phyloP scores from a whole-genome alignment of 2,329 filamentous ascomycete genomes.

The Xylaria digitata region DNA sequence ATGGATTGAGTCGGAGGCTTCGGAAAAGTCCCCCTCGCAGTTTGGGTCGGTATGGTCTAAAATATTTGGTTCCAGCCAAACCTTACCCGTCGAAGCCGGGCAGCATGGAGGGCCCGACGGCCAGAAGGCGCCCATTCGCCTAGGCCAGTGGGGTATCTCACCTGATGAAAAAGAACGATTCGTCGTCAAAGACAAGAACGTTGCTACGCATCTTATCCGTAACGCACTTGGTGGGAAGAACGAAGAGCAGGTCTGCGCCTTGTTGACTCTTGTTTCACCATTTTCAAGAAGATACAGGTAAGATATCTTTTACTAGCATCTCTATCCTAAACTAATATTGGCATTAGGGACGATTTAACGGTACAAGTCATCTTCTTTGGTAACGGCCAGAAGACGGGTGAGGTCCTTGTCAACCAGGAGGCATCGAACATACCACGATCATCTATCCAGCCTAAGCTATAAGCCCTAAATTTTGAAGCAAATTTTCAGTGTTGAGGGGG shows the following conservation, averaged over 20 bases:
- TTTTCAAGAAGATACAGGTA: conserved; percentile 92
- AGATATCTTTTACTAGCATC: conserved; percentile 43
- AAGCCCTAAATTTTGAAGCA: conserved; percentile 8
- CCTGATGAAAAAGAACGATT: conserved; percentile 82
- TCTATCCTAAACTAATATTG: conserved; percentile 37
- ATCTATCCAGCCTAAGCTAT: conserved; percentile 51
- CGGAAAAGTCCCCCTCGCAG: conserved; percentile 67
- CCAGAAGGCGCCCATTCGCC: conserved; percentile 86
- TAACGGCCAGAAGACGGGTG: conserved; percentile 78
- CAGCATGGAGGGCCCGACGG: conserved; percentile 66
- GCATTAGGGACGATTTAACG: conserved; percentile 85
- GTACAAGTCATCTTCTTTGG: conserved; percentile 99
- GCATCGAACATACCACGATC: conserved; percentile 72
- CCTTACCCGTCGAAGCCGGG: conserved; percentile 80
- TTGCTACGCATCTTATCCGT: conserved; percentile 91
- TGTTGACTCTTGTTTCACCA: conserved; percentile 90
- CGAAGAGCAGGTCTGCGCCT: conserved; percentile 89
- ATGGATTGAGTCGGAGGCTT: conserved; percentile 86
- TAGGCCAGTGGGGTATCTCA: conserved; percentile 90
- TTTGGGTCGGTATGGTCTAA: conserved; percentile 76
- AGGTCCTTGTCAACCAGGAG: conserved; percentile 85
- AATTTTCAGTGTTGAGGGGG: neutral
- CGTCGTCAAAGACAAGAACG: conserved; percentile 94
- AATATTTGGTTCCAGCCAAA: conserved; percentile 66
- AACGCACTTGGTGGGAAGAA: conserved; percentile 96